Evolutionary conservation across 148 eudicot genomes (phyloP).

Genomic region (Drosera capensis): DNA sequence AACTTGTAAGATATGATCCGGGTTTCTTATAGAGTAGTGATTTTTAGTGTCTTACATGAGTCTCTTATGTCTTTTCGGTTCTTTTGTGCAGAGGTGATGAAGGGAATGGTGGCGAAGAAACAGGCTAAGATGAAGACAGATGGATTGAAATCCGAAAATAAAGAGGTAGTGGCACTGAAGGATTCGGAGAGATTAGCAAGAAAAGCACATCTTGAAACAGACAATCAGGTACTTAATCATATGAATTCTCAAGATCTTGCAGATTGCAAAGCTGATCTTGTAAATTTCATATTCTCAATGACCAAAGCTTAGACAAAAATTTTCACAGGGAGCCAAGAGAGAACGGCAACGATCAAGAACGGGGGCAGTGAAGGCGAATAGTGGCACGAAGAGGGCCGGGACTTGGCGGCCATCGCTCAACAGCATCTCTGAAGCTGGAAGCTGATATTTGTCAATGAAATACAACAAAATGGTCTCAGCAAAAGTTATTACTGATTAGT

Average conservation of each 20-base stretch:
- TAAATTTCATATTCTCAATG: background rate
- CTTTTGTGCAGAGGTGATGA: constrained; percentile 65
- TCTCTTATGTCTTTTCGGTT: background rate
- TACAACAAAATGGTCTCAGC: too few relatives aligned
- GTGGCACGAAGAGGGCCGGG: constrained; percentile 25
- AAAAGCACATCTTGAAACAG: background rate
- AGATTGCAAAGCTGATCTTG: background rate
- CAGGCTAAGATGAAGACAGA: constrained; percentile 58
- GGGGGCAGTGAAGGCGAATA: constrained; percentile 13
- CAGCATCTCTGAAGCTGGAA: constrained; percentile 59
- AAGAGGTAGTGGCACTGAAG: constrained; percentile 7
- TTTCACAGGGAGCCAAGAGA: constrained; percentile 17
- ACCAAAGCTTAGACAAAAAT: background rate
- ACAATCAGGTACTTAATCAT: background rate
- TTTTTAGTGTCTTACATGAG: background rate
- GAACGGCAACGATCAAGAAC: constrained; percentile 24
- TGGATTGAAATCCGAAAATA: constrained; percentile 7
- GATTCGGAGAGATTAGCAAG: constrained; percentile 11
- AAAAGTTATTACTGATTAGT: too few relatives aligned
- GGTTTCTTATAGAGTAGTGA: background rate
- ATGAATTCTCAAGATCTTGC: background rate
- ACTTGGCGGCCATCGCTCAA: constrained; percentile 70
- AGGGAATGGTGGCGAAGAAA: constrained; percentile 77
- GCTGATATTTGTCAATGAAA: too few relatives aligned
- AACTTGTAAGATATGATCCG: background rate